Base-by-base conservation (phyloP, 768 basidiomycete genomes). In the Hypholoma sublateritium region DNA sequence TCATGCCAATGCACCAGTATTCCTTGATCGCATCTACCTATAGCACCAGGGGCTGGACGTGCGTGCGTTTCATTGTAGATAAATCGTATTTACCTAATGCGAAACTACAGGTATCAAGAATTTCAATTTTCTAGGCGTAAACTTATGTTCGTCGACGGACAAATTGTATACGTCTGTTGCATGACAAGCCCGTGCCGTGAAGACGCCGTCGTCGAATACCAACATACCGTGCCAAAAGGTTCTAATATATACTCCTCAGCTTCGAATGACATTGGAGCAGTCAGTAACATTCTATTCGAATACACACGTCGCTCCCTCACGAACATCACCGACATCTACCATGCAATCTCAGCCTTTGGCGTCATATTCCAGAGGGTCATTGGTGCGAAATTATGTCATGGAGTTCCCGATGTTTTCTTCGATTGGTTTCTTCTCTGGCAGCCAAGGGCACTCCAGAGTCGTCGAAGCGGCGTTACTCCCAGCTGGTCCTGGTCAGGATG, bases 401-500 rank as follows among this genome's bases (percentile, higher is more conserved):
- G 55, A 8, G 49, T 56, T 32, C 46, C 47, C 2, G 47, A 56
- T 24, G 48, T 42, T 34, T 42, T 24, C 19, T 56, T 56, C 17
- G 55, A 56, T 24, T 56, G 55, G 46, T 49, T 22, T 36, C 55
- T 56, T n/a, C 36, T 56, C 8, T 56, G 55, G 55, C 25, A 16
- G 8, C 28, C 46, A 7, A 21, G 17, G 9, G 46, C 19, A 5
- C 14, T 16, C 17, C 55, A 56, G 21, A 28, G 14, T 17, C 46
- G 55, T 5, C 2, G 28, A 28, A 34, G 22, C 4, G 16, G 3
- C 5, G 39, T 25, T 24, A 39, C 55, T 16, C 55, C 55, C 1
- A 56, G 55, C 22, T 56, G 55, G 55, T 56, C 55, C 2, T 56
- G 55, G 55, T 39, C 55, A 46, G 55, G 55, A 5, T 56, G 55